Evolutionary conservation across 2,329 filamentous ascomycete genomes (phyloP).

Genomic region (Claviceps digitariae): DNA sequence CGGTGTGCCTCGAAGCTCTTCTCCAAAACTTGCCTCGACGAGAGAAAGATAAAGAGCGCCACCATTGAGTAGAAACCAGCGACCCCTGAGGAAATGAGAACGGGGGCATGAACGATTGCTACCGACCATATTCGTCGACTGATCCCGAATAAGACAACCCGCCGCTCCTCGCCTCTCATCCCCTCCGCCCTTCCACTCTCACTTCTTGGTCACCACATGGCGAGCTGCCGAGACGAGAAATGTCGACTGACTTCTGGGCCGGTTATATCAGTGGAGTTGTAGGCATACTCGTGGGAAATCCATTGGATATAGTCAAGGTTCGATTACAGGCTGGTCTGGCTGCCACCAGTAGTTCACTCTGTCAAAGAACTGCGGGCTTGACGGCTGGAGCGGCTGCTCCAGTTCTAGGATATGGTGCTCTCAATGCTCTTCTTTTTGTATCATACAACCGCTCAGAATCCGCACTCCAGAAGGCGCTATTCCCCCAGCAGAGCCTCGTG

Average conservation of each 20-base stretch:
- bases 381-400: slow-evolving; percentile 66
- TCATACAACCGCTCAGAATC: slow-evolving; percentile 76
- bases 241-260: slow-evolving; percentile 89
- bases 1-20: too few species aligned
- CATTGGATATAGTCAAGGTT: slow-evolving; percentile 52
- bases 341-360: slow-evolving; percentile 6
- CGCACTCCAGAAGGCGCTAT: background rate
- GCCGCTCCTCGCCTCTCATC: too few species aligned
- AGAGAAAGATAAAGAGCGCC: too few species aligned
- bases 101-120: background rate
- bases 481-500: slow-evolving; percentile 34
- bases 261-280: slow-evolving; percentile 78
- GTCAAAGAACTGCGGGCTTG: slow-evolving; percentile 23
- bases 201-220: background rate
- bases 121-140: background rate
- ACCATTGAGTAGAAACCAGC: background rate
- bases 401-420: slow-evolving; percentile 75
- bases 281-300: slow-evolving; percentile 81
- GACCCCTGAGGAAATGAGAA: background rate
- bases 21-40: too few species aligned
- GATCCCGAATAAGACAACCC: background rate
- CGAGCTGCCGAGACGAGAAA: slow-evolving; percentile 19
- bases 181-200: too few species aligned
- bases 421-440: slow-evolving; percentile 83
- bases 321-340: slow-evolving; percentile 51